phyloP scores from a whole-genome alignment of 495 filamentous ascomycete genomes.

The Zalerion maritima region DNA sequence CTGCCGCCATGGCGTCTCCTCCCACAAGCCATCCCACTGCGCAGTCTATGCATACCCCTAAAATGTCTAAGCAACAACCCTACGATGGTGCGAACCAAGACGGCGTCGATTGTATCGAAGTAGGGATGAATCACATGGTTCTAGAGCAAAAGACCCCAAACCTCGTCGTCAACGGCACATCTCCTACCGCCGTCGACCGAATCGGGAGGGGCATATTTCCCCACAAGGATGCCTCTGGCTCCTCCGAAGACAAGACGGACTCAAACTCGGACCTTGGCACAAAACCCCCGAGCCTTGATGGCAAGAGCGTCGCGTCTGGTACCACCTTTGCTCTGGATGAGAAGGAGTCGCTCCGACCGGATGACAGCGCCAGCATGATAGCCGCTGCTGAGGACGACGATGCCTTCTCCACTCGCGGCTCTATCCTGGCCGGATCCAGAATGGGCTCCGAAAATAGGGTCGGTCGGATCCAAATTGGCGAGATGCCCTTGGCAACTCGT shows the following conservation, averaged over 20 bases:
- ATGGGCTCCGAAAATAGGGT: constrained; percentile 68
- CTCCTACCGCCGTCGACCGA: constrained; percentile 15
- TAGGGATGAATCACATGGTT: constrained; percentile 23
- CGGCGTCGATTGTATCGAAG: too few relatives aligned
- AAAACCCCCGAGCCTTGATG: constrained; percentile 77
- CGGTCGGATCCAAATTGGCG: constrained; percentile 63
- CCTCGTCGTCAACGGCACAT: constrained; percentile 35
- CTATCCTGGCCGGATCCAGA: constrained; percentile 56
- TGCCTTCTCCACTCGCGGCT: constrained; percentile 55
- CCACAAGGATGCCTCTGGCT: constrained; percentile 24
- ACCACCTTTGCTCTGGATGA: constrained; percentile 88
- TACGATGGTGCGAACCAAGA: too few relatives aligned
- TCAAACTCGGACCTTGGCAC: constrained; percentile 59
- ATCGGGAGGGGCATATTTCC: constrained; percentile 11
- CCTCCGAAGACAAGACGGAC: constrained; percentile 40
- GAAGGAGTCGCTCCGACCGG: constrained; percentile 83
- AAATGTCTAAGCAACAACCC: too few relatives aligned
- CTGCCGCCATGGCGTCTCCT: too few relatives aligned
- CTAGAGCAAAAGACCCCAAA: constrained; percentile 24
- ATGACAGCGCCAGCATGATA: constrained; percentile 87
- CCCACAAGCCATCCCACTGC: too few relatives aligned
- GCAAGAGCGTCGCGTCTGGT: constrained; percentile 80
- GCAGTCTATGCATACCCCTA: too few relatives aligned
- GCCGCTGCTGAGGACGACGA: constrained; percentile 78
- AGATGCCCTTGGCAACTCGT: too few relatives aligned